Conservation (phyloP, 768 basidiomycete species). For the Suillus cothurnatus region DNA sequence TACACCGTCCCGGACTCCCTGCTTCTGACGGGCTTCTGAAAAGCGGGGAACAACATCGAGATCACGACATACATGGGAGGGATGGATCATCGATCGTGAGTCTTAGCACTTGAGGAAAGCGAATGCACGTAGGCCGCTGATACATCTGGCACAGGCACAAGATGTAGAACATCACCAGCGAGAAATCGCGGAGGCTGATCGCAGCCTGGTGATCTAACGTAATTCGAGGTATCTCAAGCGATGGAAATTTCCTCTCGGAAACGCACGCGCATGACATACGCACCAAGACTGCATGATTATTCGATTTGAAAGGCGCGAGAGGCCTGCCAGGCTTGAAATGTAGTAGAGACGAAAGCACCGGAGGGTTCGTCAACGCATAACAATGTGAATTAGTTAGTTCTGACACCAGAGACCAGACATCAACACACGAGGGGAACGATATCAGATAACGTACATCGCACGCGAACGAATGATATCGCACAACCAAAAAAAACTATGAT, state of each 20-base stretch:
- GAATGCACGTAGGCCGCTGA: background rate
- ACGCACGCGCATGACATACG: background rate
- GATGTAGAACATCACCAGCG: background rate
- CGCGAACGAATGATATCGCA: background rate
- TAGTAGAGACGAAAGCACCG: background rate
- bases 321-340: background rate
- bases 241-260: background rate
- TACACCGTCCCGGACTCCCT: background rate
- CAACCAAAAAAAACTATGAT: background rate
- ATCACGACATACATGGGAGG: background rate
- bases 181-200: slow-evolving; percentile 4
- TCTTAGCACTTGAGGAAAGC: background rate
- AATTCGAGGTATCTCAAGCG: background rate
- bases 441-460: background rate
- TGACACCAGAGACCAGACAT: background rate
- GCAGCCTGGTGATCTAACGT: background rate
- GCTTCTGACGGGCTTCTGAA: background rate
- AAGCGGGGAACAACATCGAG: background rate
- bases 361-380: background rate
- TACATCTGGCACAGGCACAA: background rate
- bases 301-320: background rate
- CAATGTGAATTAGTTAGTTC: background rate
- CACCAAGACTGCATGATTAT: background rate
- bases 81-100: background rate
- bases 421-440: background rate